Evolutionary conservation across 345 rosid genomes (phyloP).

Genomic region (Melaleuca alternifolia): DNA sequence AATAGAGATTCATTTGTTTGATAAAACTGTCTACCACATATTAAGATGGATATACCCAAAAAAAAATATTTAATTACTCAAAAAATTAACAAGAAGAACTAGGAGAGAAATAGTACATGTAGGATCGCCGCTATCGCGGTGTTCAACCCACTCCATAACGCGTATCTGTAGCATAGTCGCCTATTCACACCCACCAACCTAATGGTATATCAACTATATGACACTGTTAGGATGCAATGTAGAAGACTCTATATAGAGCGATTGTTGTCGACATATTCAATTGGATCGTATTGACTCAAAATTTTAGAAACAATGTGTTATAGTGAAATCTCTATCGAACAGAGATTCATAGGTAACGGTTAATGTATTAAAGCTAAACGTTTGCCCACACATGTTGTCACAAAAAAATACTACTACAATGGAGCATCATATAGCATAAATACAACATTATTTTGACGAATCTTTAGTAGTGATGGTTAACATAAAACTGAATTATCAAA

Average conservation of each 20-base stretch:
- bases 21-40: neutral
- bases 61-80: neutral
- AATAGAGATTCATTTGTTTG: too few relatives aligned
- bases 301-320: neutral
- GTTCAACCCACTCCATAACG: neutral
- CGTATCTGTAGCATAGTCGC: neutral
- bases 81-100: neutral
- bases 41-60: neutral
- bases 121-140: neutral
- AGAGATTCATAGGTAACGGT: too few relatives aligned
- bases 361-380: too few relatives aligned
- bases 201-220: too few relatives aligned
- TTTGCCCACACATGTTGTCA: too few relatives aligned
- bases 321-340: rapidly evolving
- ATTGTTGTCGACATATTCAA: neutral
- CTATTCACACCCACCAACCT: neutral
- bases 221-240: too few relatives aligned
- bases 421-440: too few relatives aligned
- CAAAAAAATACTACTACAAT: too few relatives aligned
- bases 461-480: too few relatives aligned
- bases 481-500: too few relatives aligned
- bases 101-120: neutral
- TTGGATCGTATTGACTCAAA: neutral
- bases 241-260: neutral
- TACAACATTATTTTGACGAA: too few relatives aligned